A percentile compares a stretch with the other conserved stretches of the same genome.
These are phyloP conservation scores for Chaetomium cochliodes DNA, from an alignment of 495 filamentous ascomycete species.

Conservation along the genomic window DNA sequence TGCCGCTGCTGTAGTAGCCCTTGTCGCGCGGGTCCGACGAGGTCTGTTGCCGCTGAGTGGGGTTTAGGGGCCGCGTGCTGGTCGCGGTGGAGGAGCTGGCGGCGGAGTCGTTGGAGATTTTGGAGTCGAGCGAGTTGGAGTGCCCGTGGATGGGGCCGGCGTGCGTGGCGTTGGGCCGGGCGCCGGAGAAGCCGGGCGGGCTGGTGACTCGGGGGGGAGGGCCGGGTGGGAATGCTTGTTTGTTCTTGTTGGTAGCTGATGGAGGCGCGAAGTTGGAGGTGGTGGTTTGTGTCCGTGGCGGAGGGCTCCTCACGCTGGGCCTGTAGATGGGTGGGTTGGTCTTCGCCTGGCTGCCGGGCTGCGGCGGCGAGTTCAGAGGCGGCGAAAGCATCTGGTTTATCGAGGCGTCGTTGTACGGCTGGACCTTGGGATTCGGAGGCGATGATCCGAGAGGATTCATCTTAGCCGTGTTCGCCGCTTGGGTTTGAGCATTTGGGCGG, in stretches of 20 bases:
- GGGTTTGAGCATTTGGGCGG: not conserved
- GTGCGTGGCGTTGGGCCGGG: not conserved
- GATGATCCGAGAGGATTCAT: constrained; percentile 2
- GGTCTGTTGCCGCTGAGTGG: constrained; percentile 8
- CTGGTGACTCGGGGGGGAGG: not conserved
- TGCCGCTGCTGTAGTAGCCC: not conserved
- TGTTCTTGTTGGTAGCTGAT: not conserved
- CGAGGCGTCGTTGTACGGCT: not conserved
- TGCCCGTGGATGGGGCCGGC: constrained; percentile 7
- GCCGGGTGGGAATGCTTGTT: not conserved
- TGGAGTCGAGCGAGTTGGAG: constrained; percentile 18
- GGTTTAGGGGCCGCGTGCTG: constrained; percentile 14
- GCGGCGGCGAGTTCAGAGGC: constrained; percentile 8
- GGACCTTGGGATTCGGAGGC: not conserved
- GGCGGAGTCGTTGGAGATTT: constrained; percentile 8
- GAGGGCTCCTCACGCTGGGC: constrained; percentile 5
- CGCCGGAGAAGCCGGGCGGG: not conserved
- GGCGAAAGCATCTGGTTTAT: constrained; percentile 5
- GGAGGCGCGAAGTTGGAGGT: not conserved
- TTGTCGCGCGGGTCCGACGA: not conserved
- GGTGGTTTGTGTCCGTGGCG: constrained; percentile 2
- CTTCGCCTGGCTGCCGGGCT: not conserved
- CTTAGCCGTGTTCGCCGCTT: not conserved
- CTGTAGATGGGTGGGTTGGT: constrained; percentile 12
- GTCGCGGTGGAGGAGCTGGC: constrained; percentile 12